Evolutionary conservation across 345 rosid genomes (phyloP).

Genomic region (Brassica carinata): DNA sequence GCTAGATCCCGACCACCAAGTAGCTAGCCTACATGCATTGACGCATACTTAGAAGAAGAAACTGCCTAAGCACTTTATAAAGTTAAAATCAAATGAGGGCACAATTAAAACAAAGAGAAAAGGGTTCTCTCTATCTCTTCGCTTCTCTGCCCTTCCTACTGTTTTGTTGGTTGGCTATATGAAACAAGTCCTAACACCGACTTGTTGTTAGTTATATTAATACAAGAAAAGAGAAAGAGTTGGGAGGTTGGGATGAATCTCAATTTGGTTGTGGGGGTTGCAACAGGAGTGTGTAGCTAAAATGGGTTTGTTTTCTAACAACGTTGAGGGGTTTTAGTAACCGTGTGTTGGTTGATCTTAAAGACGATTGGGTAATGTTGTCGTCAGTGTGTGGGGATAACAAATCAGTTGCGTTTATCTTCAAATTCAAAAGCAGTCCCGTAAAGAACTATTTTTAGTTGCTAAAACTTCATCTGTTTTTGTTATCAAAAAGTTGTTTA

Average conservation of each 20-base stretch:
- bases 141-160: no score
- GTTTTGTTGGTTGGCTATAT: conserved; percentile 11
- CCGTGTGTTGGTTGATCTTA: conserved; percentile 31
- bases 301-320: conserved; percentile 24
- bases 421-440: background rate
- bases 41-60: no score
- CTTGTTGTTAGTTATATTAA: conserved; percentile 23
- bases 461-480: background rate
- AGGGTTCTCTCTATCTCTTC: no score
- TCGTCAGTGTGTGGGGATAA: conserved; percentile 11
- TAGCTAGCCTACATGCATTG: no score
- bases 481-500: background rate
- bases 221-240: conserved; percentile 9
- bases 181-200: conserved; percentile 11
- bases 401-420: background rate
- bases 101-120: no score
- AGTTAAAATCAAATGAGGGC: no score
- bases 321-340: conserved; percentile 11
- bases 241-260: background rate
- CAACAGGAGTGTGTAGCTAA: no score
- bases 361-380: conserved; percentile 20
- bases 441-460: no score
- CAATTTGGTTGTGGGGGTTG: conserved; percentile 17
- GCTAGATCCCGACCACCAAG: background rate
- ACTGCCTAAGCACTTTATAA: no score